Base-by-base conservation (phyloP, 169 alveolate species). In the Babesia sp. region DNA sequence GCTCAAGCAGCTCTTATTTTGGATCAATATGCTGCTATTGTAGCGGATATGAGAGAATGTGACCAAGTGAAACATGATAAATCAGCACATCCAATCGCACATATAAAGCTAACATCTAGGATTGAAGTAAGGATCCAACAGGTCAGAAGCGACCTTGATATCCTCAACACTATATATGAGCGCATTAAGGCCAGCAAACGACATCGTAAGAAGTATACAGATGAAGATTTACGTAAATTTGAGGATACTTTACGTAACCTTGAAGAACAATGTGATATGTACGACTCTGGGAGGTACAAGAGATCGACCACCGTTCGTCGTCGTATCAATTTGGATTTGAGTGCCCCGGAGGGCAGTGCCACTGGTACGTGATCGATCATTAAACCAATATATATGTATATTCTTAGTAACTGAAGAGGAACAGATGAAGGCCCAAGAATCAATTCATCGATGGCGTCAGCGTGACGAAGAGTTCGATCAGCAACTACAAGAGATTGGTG, bases 401-500 rank as follows among this genome's bases (percentile, higher is more conserved):
- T 29, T 31, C 16, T 50, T 48, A 64, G 68, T 77, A 31, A 71
- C 73, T 46, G 69, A 54, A 24, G 69, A 45, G 50, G 89, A 77
- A 48, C 83, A 84, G 22, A 73, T 56, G 46, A 74, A 57, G 34
- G 93, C 85, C 33, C 39, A 51, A 41, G 87, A 80, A 39, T 70
- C 87, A 14, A 78, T 88, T 26, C 70, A 82, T 37, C 50, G 83
- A 29, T 88, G 93, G 93, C 69, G 66, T 45, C 70, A 69, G 64
- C 57, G 93, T 31, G 93, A 88, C 66, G 72, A 84, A 64, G 68
- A 50, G 26, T 88, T 88, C 78, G 90, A 88, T 58, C 70, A 76
- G 33, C 91, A 88, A 46, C 70, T 88, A 44, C 64, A 75, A 80
- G 88, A 84, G 71, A 88, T 88, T 39, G 93, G 93, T 39, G 93